Conservation (phyloP, 805 yeast species). For the Sugiyamaella boreocaroliniensis region DNA sequence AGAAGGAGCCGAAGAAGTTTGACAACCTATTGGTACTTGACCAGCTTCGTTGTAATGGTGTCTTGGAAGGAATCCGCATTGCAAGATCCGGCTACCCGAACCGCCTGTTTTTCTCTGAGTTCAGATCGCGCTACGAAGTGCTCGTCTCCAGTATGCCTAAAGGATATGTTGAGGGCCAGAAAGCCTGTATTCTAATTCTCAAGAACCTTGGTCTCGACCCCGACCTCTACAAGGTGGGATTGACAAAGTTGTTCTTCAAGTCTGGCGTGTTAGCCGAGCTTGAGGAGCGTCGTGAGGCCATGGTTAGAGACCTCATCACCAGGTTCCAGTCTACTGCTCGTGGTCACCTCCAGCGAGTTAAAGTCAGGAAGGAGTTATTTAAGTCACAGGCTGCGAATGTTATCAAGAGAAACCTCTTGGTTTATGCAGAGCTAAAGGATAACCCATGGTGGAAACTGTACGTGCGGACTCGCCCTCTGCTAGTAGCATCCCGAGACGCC, state of each 20-base stretch:
- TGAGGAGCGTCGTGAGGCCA: conserved; percentile 68
- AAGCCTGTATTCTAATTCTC: conserved; percentile 62
- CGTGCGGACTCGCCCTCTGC: conserved; percentile 64
- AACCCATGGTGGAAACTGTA: conserved; percentile 80
- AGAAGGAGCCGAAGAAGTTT: conserved; percentile 62
- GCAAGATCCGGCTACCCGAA: conserved; percentile 97
- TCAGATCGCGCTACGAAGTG: conserved; percentile 68
- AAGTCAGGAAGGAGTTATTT: conserved; percentile 43
- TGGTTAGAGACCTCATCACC: conserved; percentile 49
- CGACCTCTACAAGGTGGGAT: conserved; percentile 57
- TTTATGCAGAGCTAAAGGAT: conserved; percentile 40
- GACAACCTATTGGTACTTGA: conserved; percentile 73
- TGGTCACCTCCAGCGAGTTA: conserved; percentile 54
- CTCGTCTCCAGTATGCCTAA: conserved; percentile 45
- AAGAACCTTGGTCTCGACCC: conserved; percentile 55
- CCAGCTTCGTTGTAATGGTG: conserved; percentile 95
- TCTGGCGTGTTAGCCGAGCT: conserved; percentile 72
- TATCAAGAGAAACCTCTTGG: conserved; percentile 53
- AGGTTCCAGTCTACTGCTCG: conserved; percentile 57
- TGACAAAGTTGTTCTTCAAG: conserved; percentile 67
- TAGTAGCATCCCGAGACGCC: conserved; percentile 56
- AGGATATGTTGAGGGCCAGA: conserved; percentile 45
- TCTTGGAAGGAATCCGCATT: conserved; percentile 92
- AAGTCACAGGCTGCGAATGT: conserved; percentile 65
- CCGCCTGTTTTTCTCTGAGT: conserved; percentile 75